Conservation (phyloP, 495 filamentous ascomycete species). For the Daldinia caldariorum region DNA sequence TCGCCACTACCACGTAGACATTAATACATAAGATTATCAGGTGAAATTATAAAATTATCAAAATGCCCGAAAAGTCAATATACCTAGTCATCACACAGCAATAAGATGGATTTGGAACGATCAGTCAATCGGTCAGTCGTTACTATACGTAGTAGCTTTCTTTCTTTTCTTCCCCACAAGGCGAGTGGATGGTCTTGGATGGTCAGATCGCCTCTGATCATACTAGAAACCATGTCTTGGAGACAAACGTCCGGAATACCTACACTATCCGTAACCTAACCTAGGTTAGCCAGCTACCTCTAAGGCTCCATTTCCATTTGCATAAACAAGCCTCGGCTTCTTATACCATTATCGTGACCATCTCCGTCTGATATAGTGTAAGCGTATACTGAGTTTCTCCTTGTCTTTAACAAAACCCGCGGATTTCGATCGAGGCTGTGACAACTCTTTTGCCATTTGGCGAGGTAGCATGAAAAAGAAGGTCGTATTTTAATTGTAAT, state of each 20-base stretch:
- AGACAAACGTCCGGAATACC: conserved; percentile 12
- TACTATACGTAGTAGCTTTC: no score
- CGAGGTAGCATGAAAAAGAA: conserved; percentile 14
- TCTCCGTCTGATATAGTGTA: conserved; percentile 7
- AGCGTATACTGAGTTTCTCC: neutral
- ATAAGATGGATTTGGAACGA: conserved; percentile 9
- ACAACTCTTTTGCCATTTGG: conserved; percentile 1
- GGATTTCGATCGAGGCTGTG: conserved; percentile 1
- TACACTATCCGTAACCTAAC: no score
- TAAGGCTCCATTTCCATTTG: neutral
- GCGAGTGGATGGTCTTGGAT: conserved; percentile 4
- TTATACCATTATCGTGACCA: conserved; percentile 11
- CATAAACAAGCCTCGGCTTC: conserved; percentile 6
- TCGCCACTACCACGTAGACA: neutral
- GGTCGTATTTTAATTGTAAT: conserved; percentile 20
- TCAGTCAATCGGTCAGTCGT: conserved; percentile 3
- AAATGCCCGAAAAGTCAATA: conserved; percentile 9
- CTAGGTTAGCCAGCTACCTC: neutral
- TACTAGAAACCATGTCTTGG: conserved; percentile 21
- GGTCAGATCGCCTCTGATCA: conserved; percentile 33
- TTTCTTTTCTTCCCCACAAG: conserved; percentile 25
- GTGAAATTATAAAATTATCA: conserved; percentile 7
- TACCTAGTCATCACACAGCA: conserved; percentile 18
- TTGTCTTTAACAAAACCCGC: conserved; percentile 1
- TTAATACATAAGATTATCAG: neutral